Evolutionary conservation across 805 yeast species (phyloP).

Genomic region (Saccharomycopsis synnaedendra): DNA sequence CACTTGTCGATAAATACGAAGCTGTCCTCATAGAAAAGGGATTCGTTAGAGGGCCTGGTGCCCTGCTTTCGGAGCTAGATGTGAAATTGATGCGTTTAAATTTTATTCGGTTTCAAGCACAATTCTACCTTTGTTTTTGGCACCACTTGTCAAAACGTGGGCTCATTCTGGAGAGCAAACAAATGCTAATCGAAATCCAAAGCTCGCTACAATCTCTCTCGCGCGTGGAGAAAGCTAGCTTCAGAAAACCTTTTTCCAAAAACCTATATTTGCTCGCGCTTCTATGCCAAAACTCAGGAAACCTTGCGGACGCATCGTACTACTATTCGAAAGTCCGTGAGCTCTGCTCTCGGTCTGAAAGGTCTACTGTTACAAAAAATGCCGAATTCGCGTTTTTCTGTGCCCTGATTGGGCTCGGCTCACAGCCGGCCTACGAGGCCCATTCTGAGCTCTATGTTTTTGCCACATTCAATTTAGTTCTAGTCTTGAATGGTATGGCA

Average conservation of each 20-base stretch:
- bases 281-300: constrained; percentile 9
- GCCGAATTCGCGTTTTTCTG: constrained; percentile 5
- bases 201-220: constrained; percentile 1
- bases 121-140: constrained; percentile 9
- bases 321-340: constrained; percentile 4
- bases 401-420: constrained; percentile 1
- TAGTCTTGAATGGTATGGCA: not conserved
- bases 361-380: not conserved
- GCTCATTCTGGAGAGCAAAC: not conserved
- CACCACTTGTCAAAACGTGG: not conserved
- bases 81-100: constrained; percentile 6
- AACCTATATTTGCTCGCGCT: constrained; percentile 8
- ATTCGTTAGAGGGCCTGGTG: not conserved
- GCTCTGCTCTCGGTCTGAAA: not conserved
- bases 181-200: not conserved
- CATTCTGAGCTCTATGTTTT: constrained; percentile 9
- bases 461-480: constrained; percentile 4
- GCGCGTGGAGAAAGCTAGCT: constrained; percentile 3
- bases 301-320: constrained; percentile 2
- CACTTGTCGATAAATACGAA: constrained; percentile 4
- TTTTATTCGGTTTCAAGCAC: constrained; percentile 11
- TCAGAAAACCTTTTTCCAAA: constrained; percentile 8
- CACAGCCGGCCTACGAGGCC: not conserved
- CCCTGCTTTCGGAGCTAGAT: not conserved
- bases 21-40: constrained; percentile 3